A percentile compares a stretch with the other conserved stretches of the same genome.
phyloP scores from a whole-genome alignment of 2,329 filamentous ascomycete species.

The Chaetomium sp. region DNA sequence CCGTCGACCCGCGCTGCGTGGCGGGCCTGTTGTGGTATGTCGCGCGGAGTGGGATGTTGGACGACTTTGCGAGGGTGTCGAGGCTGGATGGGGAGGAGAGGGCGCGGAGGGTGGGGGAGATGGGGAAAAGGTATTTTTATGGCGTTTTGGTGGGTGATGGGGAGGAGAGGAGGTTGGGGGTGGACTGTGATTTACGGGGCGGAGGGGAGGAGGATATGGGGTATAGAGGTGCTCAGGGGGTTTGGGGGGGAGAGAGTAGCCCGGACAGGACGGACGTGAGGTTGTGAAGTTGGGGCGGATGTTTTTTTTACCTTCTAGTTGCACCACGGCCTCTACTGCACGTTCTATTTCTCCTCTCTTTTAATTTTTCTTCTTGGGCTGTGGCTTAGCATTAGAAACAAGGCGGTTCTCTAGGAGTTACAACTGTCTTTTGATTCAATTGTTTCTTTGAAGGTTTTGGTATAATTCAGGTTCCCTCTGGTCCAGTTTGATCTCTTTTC shows the following conservation, averaged over 20 bases:
- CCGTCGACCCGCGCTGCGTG: constrained; percentile 51
- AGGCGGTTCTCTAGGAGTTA: neutral
- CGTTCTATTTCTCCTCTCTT: neutral
- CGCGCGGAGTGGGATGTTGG: constrained; percentile 35
- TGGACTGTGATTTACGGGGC: constrained; percentile 34
- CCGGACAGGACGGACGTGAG: neutral
- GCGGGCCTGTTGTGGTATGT: constrained; percentile 51
- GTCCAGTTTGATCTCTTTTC: neutral
- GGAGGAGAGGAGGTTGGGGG: constrained; percentile 33
- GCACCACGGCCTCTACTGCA: neutral
- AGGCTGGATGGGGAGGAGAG: constrained; percentile 36
- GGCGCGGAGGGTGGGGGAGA: constrained; percentile 34
- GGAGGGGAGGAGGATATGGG: constrained; percentile 24
- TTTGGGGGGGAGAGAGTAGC: neutral
- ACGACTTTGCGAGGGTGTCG: constrained; percentile 35
- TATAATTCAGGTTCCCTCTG: no score
- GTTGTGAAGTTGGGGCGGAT: neutral
- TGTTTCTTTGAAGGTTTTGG: neutral
- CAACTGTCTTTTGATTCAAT: neutral
- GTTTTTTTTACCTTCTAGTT: neutral
- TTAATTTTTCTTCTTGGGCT: neutral
- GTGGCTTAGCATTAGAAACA: neutral
- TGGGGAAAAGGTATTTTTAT: constrained; percentile 40
- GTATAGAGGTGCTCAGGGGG: constrained; percentile 17
- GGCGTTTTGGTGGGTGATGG: constrained; percentile 37